Evolutionary conservation across 257 asterid genomes (phyloP), one percentile per base, ranked within the genome.

Genomic region (Capsicum pubescens): DNA sequence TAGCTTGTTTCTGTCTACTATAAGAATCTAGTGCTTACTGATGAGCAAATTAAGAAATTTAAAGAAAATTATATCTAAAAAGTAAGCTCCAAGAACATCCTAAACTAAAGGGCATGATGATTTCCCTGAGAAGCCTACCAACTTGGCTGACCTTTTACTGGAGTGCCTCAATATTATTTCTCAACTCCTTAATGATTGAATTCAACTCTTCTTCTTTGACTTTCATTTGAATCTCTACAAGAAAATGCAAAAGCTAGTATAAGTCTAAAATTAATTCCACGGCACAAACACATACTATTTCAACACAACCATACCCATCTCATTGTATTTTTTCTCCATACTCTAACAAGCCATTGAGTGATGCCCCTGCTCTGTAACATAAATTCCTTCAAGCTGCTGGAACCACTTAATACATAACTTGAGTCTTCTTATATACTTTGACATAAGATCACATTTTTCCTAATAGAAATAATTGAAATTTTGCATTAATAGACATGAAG

Each of bases 391-490:
- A 14, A 91, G 92, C 83, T 90, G 98, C 67, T 92, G 97, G 86
- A 93, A 94, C 99, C 99, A 93, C 90, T 78, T 92, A 63, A 97
- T 85, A 64, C 99, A 91, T 36, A 88, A 93, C 90, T 91, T 97
- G 16, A 95, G 95, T 87, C 94, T 91, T 87, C 87, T 90, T 46
- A 95, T 93, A 83, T 82, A 89, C 9, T 95, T 97, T 8, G 79
- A 60, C 98, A 90, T 92, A 79, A 86, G 92, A 15, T 91, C 97
- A 83, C 91, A 88, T 86, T 90, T 93, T 85, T 93, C 99, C 98
- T 97, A 89, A 50, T 46, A 12, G 60, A 66, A 15, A 55, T 16
- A 5, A 82, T 84, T 83, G 52, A 84, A 46, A 83, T 14, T 82
- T 71, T 48, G 39, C 84, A 82, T 64, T 72, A 61, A 74, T 8